Base-by-base conservation (phyloP, 495 filamentous ascomycete genomes). In the Aspergillus incahuasiensis region DNA sequence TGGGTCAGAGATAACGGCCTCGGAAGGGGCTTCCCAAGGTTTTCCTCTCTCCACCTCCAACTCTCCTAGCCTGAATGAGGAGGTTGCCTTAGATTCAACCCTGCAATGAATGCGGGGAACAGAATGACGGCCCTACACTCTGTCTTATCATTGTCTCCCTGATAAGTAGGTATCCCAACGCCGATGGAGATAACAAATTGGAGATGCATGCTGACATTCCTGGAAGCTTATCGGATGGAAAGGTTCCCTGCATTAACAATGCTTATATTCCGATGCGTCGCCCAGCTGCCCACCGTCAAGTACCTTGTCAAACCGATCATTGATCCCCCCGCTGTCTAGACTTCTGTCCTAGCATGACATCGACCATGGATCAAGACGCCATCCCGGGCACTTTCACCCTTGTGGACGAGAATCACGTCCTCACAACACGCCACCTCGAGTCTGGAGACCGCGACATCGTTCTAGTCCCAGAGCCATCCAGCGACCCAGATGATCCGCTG, bases 401-500 rank as follows among this genome's bases (percentile, higher is more conserved):
- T 15, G 71, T 84, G 16, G 81, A 84, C 61, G 56, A 81, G 13
- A 66, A 82, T 19, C 73, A 78, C 73, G 68, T 74, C 45, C 43
- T 80, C 53, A 56, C 73, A 44, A 59, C 77, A 58, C 69, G 71
- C 47, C 68, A 78, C 63, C 48, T 72, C 55, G 65, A 74, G 52
- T 43, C 52, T 28, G 66, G 68, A 1, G 59, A 78, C 50, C 61
- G 64, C 35, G 82, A 83, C 43, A 78, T 85, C 51, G 78, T 86
- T n/a, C 66, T 86, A 22, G 73, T 85, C 24, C 83, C 83, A 3
- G 68, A 77, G 0, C 83, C 83, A 1, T 84, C 82, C 0, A 63
- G 65, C 40, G 78, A 85, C 56, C 80, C 81, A 2, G 76, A 85
- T 48, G 83, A 86, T 54, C 82, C 83, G 12, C 65, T 86, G 57